Percentiles rank a stretch among this genome's conserved stretches.
Conservation (phyloP, 1,139 yeast species). For the Geotrichum citri-aurantii region DNA sequence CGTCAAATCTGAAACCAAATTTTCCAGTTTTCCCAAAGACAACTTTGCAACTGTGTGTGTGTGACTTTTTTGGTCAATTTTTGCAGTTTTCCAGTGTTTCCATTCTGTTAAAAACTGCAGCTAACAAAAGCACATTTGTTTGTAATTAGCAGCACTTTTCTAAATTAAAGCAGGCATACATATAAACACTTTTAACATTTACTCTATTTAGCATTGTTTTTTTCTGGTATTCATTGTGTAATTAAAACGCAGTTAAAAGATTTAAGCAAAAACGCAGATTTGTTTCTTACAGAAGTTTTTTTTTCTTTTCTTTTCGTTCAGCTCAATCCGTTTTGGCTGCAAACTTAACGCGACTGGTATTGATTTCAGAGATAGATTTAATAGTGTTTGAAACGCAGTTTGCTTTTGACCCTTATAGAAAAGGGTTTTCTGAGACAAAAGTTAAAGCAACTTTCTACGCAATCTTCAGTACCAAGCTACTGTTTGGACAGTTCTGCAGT, state of each 20-base stretch:
- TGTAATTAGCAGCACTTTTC: background rate
- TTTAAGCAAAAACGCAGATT: background rate
- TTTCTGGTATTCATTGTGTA: background rate
- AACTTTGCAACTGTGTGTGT: background rate
- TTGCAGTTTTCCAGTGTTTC: background rate
- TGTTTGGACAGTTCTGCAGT: no score
- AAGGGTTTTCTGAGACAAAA: background rate
- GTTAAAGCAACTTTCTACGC: no score
- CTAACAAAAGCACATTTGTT: background rate
- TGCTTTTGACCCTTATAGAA: background rate
- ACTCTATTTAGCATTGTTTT: background rate
- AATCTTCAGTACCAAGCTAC: no score
- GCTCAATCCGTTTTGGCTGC: background rate
- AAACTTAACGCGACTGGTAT: background rate
- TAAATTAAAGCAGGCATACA: background rate
- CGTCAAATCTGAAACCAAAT: background rate
- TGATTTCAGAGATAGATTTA: background rate
- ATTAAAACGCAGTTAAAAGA: background rate
- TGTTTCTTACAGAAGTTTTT: background rate
- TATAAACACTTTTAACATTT: background rate
- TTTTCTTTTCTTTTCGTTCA: no score
- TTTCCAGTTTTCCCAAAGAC: background rate
- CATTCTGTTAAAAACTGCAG: background rate
- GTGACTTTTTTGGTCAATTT: background rate
- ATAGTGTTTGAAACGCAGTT: background rate